Conservation (phyloP, 1,284 basidiomycete genomes). For the Trametes hirsuta region DNA sequence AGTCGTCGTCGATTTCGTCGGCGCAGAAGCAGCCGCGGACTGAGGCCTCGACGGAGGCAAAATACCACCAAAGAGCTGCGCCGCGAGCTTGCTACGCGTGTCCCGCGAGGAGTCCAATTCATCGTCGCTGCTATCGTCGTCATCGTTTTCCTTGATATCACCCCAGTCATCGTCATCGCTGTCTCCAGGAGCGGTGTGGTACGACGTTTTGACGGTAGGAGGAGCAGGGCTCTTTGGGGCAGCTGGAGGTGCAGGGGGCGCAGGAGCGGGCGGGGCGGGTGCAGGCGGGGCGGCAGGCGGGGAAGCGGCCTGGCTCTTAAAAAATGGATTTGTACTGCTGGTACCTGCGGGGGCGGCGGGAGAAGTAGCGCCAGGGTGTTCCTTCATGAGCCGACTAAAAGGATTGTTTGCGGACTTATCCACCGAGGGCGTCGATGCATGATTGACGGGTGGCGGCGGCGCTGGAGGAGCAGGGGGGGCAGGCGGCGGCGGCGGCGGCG, state of each 20-base stretch:
- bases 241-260: conserved; percentile 36
- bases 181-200: conserved; percentile 64
- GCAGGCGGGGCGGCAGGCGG: conserved; percentile 8
- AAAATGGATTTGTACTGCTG: conserved; percentile 65
- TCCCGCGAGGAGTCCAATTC: conserved; percentile 69
- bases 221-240: conserved; percentile 44
- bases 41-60: conserved; percentile 56
- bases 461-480: conserved; percentile 36
- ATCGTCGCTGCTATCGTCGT: conserved; percentile 80
- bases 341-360: conserved; percentile 36
- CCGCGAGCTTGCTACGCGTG: conserved; percentile 74
- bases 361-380: conserved; percentile 43
- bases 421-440: conserved; percentile 33
- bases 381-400: conserved; percentile 67
- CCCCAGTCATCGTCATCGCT: conserved; percentile 82
- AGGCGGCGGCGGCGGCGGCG: conserved; percentile 28
- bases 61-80: conserved; percentile 76
- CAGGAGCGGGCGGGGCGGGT: conserved; percentile 28
- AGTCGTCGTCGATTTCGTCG: conserved; percentile 26
- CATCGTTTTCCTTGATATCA: conserved; percentile 74
- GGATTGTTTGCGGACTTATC: conserved; percentile 63
- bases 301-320: conserved; percentile 44
- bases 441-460: conserved; percentile 34
- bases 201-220: conserved; percentile 51
- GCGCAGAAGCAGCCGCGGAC: conserved; percentile 41